Evolutionary conservation across 2,329 filamentous ascomycete species (phyloP).

Genomic region (Canariomyces notabilis): DNA sequence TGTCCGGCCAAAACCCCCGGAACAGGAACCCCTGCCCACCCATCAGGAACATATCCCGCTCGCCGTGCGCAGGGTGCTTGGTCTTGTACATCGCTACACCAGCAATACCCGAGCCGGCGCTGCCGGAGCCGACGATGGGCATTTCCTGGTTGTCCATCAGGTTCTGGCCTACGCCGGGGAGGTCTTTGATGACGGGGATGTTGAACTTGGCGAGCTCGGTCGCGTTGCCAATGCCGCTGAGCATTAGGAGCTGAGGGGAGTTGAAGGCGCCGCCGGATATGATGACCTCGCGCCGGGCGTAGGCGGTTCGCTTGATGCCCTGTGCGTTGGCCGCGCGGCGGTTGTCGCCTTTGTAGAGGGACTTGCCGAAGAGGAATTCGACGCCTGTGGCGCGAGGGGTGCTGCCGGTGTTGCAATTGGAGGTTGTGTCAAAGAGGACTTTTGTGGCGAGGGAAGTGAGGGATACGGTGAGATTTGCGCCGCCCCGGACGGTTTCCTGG

Average conservation of each 20-base stretch:
- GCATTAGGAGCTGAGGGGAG: constrained; percentile 47
- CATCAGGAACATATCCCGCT: constrained; percentile 48
- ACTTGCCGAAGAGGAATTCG: constrained; percentile 30
- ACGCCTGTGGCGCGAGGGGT: constrained; percentile 29
- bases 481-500: constrained; percentile 19
- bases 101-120: constrained; percentile 18
- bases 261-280: constrained; percentile 46
- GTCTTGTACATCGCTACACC: constrained; percentile 28
- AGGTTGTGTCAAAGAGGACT: constrained; percentile 32
- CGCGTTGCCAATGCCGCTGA: constrained; percentile 44
- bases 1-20: constrained; percentile 48
- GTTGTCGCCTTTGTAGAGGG: constrained; percentile 33
- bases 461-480: constrained; percentile 22
- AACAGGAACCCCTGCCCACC: constrained; percentile 48
- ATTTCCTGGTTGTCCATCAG: constrained; percentile 43
- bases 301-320: constrained; percentile 26
- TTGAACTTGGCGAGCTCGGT: constrained; percentile 38
- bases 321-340: constrained; percentile 28
- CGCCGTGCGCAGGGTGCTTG: constrained; percentile 33
- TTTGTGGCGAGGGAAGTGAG: constrained; percentile 34
- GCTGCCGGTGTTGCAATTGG: neutral
- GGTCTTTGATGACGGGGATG: constrained; percentile 41
- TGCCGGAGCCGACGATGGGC: constrained; percentile 30
- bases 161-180: constrained; percentile 47
- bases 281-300: constrained; percentile 41